Base-by-base conservation (phyloP, 192 early-diverging fungal genomes). In the Piromyces sp. region DNA sequence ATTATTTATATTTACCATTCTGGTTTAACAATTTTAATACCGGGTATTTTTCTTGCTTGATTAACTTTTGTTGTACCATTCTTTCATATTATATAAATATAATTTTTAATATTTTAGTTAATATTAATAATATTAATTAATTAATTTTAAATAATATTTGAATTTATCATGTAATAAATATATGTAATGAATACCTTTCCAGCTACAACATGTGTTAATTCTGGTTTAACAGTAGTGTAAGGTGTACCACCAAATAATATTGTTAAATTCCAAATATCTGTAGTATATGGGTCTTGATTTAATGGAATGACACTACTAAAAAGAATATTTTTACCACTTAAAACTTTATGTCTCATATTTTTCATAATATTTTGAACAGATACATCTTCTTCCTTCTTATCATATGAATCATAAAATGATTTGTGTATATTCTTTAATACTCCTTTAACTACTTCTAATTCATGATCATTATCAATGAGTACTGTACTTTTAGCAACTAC, bases 191-290 rank as follows among this genome's bases (percentile, higher is more conserved):
- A 0, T 89, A 93, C 93, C 84, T 95, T 94, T 11, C 91, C 91
- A 19, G 96, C 94, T 51, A 99, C 91, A 14, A 99, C 88, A 84
- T 99, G 97, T 0, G 97, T 98, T 13, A 94, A 91, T 28, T 85
- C 83, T 11, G 82, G 82, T 28, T 85, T 87, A 22, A 97, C 79
- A 13, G 94, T 90, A 0, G 83, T 83, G 3, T 87, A 90, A 84
- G 95, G 96, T 30, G 84, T 84, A 0, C 96, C 97, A 7, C 97
- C 97, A 89, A 96, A 98, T 26, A 86, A 86, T 37, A 81, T 81
- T 14, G 96, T 96, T 81, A 92, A 88, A 31, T 87, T 89, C 95
- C 96, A 97, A 40, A 95, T 87, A 30, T 96, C 95, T 29, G 92
- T 90, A 28, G 30, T 79, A 30, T 19, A 13, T 11, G 85, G 83